phyloP scores from a whole-genome alignment of 2,329 filamentous ascomycete species.

The Aspergillus quadrilineatus region DNA sequence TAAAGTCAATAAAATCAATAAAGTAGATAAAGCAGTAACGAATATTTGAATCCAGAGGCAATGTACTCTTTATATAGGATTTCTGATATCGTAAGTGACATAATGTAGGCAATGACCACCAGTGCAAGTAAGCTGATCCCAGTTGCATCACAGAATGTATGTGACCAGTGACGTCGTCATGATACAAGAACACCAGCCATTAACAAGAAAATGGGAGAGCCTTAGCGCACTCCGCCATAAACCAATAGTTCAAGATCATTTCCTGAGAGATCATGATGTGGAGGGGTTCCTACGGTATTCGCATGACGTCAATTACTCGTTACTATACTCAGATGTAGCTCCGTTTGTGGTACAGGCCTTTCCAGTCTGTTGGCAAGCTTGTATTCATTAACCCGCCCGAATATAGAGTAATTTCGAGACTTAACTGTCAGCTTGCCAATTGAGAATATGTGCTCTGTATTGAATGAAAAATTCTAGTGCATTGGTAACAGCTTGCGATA shows the following conservation, averaged over 20 bases:
- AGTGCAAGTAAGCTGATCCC: conserved; percentile 1
- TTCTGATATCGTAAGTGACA: conserved; percentile 9
- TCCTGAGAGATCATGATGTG: conserved; percentile 8
- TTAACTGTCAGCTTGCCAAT: too few relatives aligned
- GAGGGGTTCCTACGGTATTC: neutral
- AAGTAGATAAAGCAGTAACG: neutral
- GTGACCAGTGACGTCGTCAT: conserved; percentile 33
- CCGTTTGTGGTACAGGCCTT: too few relatives aligned
- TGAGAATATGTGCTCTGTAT: too few relatives aligned
- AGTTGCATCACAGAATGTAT: conserved; percentile 11
- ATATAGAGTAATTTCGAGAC: too few relatives aligned
- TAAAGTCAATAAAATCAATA: too few relatives aligned
- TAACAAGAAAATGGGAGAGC: neutral
- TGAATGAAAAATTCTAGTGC: too few relatives aligned
- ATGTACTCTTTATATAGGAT: neutral
- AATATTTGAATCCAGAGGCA: neutral
- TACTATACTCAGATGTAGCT: neutral
- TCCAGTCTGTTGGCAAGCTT: too few relatives aligned
- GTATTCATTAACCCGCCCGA: too few relatives aligned
- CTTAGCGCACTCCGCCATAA: conserved; percentile 8
- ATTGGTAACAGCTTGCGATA: too few relatives aligned
- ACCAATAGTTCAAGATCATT: conserved; percentile 14
- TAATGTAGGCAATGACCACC: conserved; percentile 1
- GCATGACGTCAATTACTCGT: conserved; percentile 10
- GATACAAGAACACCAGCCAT: conserved; percentile 14